Evolutionary conservation across 2,329 filamentous ascomycete genomes (phyloP), one percentile per base, ranked within the genome.

Genomic region (Parascedosporium putredinis): DNA sequence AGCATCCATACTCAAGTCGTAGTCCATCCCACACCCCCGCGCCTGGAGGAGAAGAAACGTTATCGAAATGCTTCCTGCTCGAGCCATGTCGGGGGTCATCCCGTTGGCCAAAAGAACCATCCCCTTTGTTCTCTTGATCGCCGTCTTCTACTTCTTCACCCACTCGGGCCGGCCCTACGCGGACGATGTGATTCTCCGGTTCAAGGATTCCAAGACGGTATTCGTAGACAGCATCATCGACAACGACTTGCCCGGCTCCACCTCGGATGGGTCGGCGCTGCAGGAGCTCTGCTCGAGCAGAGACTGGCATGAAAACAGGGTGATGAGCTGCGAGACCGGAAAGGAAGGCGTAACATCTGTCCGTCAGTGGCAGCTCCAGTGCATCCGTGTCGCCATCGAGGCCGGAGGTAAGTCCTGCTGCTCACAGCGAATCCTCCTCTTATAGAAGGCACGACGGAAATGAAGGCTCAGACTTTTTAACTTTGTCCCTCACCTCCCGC

Each of bases 321-420:
- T 73, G 18, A 63, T 74, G 56, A 63, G 65, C 18, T 71, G 72
- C 51, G 66, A 67, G 16, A 60, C 67, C n/a, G 60, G 64, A 5
- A 59, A 66, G 2, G 72, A 70, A 3, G 70, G 68, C 4, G 56
- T 74, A n/a, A 68, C 62, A 5, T 63, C 67, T 47, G 65, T 72
- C 16, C 66, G 70, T 51, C 71, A 71, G 54, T 66, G 65, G n/a
- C 59, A 70, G 31, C 57, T 74, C 47, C 67, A 66, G 51, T 74
- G 71, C 56, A 57, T 74, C 20, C 64, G 70, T 40, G 65, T 69
- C 47, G 69, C 68, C 12, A 72, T 74, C 27, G 68, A 73, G 59
- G 67, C 70, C 38, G 72, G 72, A 49, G 71, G 71, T 64, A 53
- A 56, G 56, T 65, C 61, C 23, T 36, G 57, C 12, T 23, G 27